phyloP scores from a whole-genome alignment of 805 yeast species.

The Pichia kluyveri region DNA sequence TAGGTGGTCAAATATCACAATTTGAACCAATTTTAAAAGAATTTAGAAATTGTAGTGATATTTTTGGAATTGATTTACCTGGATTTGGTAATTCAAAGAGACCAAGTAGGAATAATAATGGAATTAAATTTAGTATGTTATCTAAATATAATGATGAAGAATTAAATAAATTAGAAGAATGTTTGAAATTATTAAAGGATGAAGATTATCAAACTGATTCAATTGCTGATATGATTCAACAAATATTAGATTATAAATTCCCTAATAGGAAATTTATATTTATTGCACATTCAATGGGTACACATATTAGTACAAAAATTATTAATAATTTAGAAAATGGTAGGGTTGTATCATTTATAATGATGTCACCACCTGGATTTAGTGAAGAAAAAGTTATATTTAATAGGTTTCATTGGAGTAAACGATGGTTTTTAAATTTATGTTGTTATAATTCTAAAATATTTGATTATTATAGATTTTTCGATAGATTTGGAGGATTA shows the following conservation, averaged over 20 bases:
- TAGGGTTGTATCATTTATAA: slow-evolving; percentile 38
- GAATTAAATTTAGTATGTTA: slow-evolving; percentile 12
- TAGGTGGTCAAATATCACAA: slow-evolving; percentile 86
- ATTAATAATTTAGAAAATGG: slow-evolving; percentile 28
- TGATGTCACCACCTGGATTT: slow-evolving; percentile 38
- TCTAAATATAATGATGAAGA: slow-evolving; percentile 17
- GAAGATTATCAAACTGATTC: slow-evolving; percentile 33
- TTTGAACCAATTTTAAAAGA: slow-evolving; percentile 65
- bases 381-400: slow-evolving; percentile 1
- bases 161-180: slow-evolving; percentile 14
- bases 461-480: slow-evolving; percentile 45
- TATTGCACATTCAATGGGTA: slow-evolving; percentile 52
- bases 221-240: slow-evolving; percentile 32
- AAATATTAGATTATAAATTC: slow-evolving; percentile 30
- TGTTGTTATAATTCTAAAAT: slow-evolving; percentile 34
- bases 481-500: slow-evolving; percentile 58
- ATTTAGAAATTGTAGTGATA: slow-evolving; percentile 52
- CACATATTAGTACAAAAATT: slow-evolving; percentile 36
- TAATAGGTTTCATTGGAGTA: slow-evolving; percentile 11
- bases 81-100: slow-evolving; percentile 66
- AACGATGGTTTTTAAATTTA: slow-evolving; percentile 19
- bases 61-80: slow-evolving; percentile 72
- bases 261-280: slow-evolving; percentile 37
- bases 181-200: slow-evolving; percentile 29
- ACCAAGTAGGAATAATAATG: slow-evolving; percentile 6